Conservation (phyloP, 169 alveolate genomes). For the Cryptosporidium canis region DNA sequence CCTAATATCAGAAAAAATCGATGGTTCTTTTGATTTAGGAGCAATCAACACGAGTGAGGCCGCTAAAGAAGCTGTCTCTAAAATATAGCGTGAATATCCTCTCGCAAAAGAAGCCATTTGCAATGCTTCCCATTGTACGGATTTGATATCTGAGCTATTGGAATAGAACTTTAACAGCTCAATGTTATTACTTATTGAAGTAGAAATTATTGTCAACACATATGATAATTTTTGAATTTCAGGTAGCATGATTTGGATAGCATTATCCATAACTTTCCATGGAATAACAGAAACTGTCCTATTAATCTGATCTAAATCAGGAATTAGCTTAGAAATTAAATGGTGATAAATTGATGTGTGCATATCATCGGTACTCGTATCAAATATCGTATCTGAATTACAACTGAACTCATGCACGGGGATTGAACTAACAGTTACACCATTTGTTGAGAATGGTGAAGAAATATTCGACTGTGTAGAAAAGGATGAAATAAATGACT, state of each 20-base stretch:
- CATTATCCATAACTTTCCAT: conserved; percentile 28
- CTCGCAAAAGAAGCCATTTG: conserved; percentile 68
- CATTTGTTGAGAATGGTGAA: conserved; percentile 60
- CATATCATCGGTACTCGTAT: conserved; percentile 12
- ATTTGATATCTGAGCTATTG: not conserved
- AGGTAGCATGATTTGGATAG: conserved; percentile 1
- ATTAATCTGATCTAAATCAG: conserved; percentile 40
- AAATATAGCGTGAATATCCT: conserved; percentile 38
- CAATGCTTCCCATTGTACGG: conserved; percentile 39
- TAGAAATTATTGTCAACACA: conserved; percentile 19
- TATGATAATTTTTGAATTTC: conserved; percentile 14
- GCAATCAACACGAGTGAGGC: not conserved
- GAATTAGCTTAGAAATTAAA: conserved; percentile 42
- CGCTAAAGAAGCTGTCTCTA: conserved; percentile 33
- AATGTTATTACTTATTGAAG: conserved; percentile 21
- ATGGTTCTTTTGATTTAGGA: conserved; percentile 1
- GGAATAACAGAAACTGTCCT: conserved; percentile 54
- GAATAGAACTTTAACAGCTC: conserved; percentile 24
- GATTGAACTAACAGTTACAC: conserved; percentile 31
- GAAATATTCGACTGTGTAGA: conserved; percentile 41
- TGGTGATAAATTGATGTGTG: conserved; percentile 10
- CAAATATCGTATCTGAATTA: conserved; percentile 1
- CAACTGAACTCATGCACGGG: not conserved
- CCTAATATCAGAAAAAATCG: not conserved
- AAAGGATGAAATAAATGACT: conserved; percentile 56